Percentiles rank a stretch among this genome's conserved stretches.
Conservation (phyloP, 2,329 filamentous ascomycete species). For the Penicillium sp. region DNA sequence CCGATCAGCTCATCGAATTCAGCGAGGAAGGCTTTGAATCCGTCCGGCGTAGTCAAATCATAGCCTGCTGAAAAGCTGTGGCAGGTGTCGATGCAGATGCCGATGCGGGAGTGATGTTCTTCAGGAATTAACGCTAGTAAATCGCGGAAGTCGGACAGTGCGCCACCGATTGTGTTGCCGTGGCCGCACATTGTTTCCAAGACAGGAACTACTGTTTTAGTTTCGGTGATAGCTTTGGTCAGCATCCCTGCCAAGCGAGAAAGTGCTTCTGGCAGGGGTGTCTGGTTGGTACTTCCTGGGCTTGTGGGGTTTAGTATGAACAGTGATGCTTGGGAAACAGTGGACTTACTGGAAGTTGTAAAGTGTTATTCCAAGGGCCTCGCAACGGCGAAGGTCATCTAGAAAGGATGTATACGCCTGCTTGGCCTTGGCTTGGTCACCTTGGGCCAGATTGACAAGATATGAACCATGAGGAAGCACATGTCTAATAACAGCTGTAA, state of each 20-base stretch:
- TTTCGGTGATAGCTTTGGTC: slow-evolving; percentile 75
- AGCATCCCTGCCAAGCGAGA: slow-evolving; percentile 74
- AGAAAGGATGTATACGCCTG: slow-evolving; percentile 84
- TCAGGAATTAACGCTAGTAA: slow-evolving; percentile 68
- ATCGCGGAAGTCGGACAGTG: slow-evolving; percentile 79
- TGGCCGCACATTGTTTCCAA: slow-evolving; percentile 94
- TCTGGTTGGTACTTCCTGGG: slow-evolving; percentile 74
- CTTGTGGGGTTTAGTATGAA: slow-evolving; percentile 25
- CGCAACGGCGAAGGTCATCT: slow-evolving; percentile 82
- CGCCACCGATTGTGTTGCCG: slow-evolving; percentile 81
- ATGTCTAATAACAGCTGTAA: slow-evolving; percentile 48
- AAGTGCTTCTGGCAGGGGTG: slow-evolving; percentile 65
- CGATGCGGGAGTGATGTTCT: slow-evolving; percentile 78
- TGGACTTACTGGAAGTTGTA: slow-evolving; percentile 81
- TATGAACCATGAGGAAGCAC: slow-evolving; percentile 93
- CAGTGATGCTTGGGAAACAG: background rate
- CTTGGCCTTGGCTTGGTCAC: slow-evolving; percentile 70
- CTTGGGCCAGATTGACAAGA: slow-evolving; percentile 89
- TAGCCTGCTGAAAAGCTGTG: slow-evolving; percentile 94
- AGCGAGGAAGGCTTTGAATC: slow-evolving; percentile 68
- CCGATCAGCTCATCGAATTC: slow-evolving; percentile 77
- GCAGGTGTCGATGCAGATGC: slow-evolving; percentile 95
- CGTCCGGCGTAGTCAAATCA: slow-evolving; percentile 71
- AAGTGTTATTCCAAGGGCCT: slow-evolving; percentile 77
- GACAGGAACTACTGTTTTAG: slow-evolving; percentile 71